Base-by-base conservation (phyloP, 495 filamentous ascomycete species). In the Jackrogersella minutella region DNA sequence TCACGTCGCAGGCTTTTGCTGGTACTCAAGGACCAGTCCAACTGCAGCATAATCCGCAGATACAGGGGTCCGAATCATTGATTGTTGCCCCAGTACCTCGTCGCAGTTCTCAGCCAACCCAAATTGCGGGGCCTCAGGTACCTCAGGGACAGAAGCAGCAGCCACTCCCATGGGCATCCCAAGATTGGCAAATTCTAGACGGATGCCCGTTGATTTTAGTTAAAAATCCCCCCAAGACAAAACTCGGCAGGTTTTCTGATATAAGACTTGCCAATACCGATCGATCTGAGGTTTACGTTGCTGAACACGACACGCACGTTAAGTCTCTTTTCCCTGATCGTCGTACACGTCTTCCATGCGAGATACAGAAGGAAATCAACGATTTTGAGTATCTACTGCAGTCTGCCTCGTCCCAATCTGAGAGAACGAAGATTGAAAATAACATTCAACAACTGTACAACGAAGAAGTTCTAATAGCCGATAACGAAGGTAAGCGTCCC, bases 141-240 rank as follows among this genome's bases (percentile, higher is more conserved):
- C 24, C 24, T n/a, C n/a, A n/a, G n/a, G n/a, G n/a, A n/a, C n/a
- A n/a, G n/a, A n/a, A n/a, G n/a, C n/a, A n/a, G n/a, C n/a, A n/a
- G n/a, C n/a, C n/a, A n/a, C n/a, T n/a, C n/a, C n/a, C n/a, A n/a
- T n/a, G n/a, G n/a, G n/a, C n/a, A n/a, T n/a, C n/a, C n/a, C n/a
- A n/a, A n/a, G n/a, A n/a, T 57, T 37, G 51, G 63, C 37, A 62
- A 39, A 14, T 58, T 60, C 54, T 57, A 41, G 47, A 58, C 5
- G 58, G 64, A 5, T 44, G 22, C 26, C 52, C 34, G 3, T 51
- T 19, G 21, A 13, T 69, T 16, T 3, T 34, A 0, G 28, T 60
- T 7, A 41, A 33, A 19, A 69, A 69, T 2, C 34, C 66, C 5
- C 66, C 66, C 0, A 31, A 37, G 1, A 69, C 59, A 1, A 43